Percentiles rank a stretch among this genome's conserved stretches.
Conservation (phyloP, 1,139 yeast species). For the Blastobotrys indianensis region DNA sequence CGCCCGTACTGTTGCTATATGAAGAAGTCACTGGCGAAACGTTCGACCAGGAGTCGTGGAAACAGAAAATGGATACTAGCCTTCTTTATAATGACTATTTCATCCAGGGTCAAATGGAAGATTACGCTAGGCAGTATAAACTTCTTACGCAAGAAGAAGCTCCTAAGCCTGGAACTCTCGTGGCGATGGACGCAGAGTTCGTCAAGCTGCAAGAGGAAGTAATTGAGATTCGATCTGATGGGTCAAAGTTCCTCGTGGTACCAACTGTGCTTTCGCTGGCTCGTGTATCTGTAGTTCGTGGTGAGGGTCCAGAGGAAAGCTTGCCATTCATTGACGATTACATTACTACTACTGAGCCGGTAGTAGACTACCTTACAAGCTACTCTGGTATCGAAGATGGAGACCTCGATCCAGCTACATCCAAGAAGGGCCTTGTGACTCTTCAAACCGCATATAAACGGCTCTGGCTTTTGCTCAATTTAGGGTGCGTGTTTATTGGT, state of each 20-base stretch:
- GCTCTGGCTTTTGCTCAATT: conserved; percentile 78
- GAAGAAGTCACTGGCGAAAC: conserved; percentile 38
- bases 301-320: conserved; percentile 62
- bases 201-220: conserved; percentile 78
- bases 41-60: conserved; percentile 41
- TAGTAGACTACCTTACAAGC: conserved; percentile 81
- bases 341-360: conserved; percentile 59
- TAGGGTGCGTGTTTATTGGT: conserved; percentile 92
- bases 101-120: conserved; percentile 62
- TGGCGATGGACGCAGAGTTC: conserved; percentile 97
- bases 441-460: conserved; percentile 81
- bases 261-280: conserved; percentile 81
- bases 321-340: conserved; percentile 91
- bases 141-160: conserved; percentile 62
- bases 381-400: conserved; percentile 92
- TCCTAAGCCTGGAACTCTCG: conserved; percentile 65
- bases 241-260: conserved; percentile 58
- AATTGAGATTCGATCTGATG: conserved; percentile 68
- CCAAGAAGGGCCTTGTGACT: conserved; percentile 69
- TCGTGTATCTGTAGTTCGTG: conserved; percentile 80
- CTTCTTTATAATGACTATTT: conserved; percentile 73
- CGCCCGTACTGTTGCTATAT: conserved; percentile 70
- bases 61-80: conserved; percentile 48
- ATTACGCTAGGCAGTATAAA: conserved; percentile 55
- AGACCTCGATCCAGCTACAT: conserved; percentile 67